Evolutionary conservation across 352 stramenopile species (phyloP).

Genomic region (Phytopythium montanum): DNA sequence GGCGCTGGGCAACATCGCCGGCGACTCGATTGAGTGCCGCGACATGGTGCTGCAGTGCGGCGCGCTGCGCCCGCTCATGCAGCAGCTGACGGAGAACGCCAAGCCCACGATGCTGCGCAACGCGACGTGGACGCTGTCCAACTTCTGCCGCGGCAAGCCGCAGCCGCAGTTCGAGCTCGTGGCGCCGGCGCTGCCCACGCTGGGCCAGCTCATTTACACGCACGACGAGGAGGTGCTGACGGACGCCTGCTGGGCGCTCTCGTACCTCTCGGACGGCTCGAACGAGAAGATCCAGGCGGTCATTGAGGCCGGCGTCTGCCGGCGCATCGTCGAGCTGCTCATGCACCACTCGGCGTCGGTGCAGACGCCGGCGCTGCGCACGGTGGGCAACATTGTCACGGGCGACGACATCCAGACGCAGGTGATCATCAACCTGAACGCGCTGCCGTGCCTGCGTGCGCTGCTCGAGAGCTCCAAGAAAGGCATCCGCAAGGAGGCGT

Average conservation of each 20-base stretch:
- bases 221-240: constrained; percentile 99
- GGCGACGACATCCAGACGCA: constrained; percentile 99
- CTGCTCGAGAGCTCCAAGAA: constrained; percentile 96
- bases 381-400: constrained; percentile 99
- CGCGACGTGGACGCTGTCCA: constrained; percentile 98
- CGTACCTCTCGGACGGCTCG: constrained; percentile 97
- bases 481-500: constrained; percentile 98
- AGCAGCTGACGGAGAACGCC: constrained; percentile 94
- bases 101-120: constrained; percentile 98
- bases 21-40: constrained; percentile 95
- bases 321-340: constrained; percentile 95
- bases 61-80: constrained; percentile 93
- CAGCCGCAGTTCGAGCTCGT: constrained; percentile 84
- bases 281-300: constrained; percentile 99
- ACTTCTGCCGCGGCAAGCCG: constrained; percentile 95
- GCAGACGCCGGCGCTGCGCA: constrained; percentile 80
- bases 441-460: constrained; percentile 94
- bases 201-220: constrained; percentile 96
- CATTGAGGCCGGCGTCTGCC: constrained; percentile 96
- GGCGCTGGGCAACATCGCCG: constrained; percentile 99
- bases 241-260: constrained; percentile 99
- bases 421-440: constrained; percentile 98
- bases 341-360: constrained; percentile 81
- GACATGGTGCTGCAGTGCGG: constrained; percentile 94
- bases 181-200: constrained; percentile 90